These are phyloP conservation scores for Dryas octopetala DNA, from an alignment of 306 rosid species.

Conservation along the genomic window DNA sequence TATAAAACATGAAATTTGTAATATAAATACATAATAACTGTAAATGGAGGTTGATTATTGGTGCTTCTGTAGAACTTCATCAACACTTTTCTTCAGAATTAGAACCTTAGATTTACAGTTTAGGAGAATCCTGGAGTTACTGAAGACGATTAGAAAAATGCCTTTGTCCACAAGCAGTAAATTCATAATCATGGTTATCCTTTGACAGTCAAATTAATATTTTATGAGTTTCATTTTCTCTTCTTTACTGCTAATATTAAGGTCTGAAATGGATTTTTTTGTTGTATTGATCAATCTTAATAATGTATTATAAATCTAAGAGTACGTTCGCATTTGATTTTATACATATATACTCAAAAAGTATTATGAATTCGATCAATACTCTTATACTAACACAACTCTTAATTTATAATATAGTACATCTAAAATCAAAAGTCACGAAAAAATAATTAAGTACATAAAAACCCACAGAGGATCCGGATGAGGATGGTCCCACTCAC, in stretches of 20 bases:
- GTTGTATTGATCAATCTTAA: too few species aligned
- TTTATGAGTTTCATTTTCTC: not conserved
- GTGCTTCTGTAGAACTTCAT: not conserved
- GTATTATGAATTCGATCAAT: too few species aligned
- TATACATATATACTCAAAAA: too few species aligned
- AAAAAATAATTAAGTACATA: too few species aligned
- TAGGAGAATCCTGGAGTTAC: conserved; percentile 1
- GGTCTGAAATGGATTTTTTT: not conserved
- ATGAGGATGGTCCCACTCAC: not conserved
- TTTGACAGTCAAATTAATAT: not conserved
- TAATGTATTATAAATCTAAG: too few species aligned
- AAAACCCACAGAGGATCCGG: too few species aligned
- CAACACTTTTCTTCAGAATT: not conserved
- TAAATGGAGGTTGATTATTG: not conserved
- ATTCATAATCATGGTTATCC: not conserved
- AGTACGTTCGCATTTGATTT: too few species aligned
- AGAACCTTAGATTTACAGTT: not conserved
- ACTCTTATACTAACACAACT: too few species aligned
- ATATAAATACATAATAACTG: not conserved
- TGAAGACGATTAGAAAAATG: not conserved
- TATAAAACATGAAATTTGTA: not conserved
- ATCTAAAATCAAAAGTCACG: too few species aligned
- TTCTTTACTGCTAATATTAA: not conserved
- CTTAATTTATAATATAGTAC: too few species aligned
- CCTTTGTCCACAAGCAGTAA: not conserved